Evolutionary conservation across 2,329 filamentous ascomycete species (phyloP), one percentile per base, ranked within the genome.

Genomic region (Calonectria multiphialidica): DNA sequence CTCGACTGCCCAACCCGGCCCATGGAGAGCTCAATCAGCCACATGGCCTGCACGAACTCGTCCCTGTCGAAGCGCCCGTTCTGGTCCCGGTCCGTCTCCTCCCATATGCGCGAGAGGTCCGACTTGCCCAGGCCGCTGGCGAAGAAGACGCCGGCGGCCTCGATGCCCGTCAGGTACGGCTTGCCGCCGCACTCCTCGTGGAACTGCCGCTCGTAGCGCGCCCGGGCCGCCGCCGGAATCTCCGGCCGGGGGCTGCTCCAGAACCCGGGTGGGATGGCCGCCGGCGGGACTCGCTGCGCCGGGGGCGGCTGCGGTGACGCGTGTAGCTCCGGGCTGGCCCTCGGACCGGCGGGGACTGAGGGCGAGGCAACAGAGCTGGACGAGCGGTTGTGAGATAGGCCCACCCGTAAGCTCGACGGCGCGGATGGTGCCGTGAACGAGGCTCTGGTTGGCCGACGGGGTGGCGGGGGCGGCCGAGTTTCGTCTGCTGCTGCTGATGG

Each of bases 31-130:
- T 78, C 74, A 21, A 80, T 75, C 8, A 74, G 35, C 72, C 75
- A 77, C 72, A 80, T 76, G 18, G 76, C 76, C 40, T 75, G 72
- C 5, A 78, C 57, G 55, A 78, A 80, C 62, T 79, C 78, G 2
- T 74, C 73, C 49, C 67, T 74, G 21, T 76, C 74, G 45, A 79
- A 76, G 8, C 66, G 67, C 2, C 77, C 77, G 61, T 80, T 72
- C 2, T 70, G 72, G 44, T 77, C 74, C 12, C 74, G 55, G 18
- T 78, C 77, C 37, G 76, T 71, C 44, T 77, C 71, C 18, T 76
- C 74, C 77, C 77, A 79, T 25, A 80, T 79, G 30, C 65, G 70
- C 3, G 74, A 75, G 10, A 78, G 68, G 45, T 76, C 72, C 7
- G 68, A 42, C 28, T 71, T 73, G 42, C 55, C 61, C 13, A 77